phyloP scores from a whole-genome alignment of 257 asterid genomes.

The Nicotiana otophora region DNA sequence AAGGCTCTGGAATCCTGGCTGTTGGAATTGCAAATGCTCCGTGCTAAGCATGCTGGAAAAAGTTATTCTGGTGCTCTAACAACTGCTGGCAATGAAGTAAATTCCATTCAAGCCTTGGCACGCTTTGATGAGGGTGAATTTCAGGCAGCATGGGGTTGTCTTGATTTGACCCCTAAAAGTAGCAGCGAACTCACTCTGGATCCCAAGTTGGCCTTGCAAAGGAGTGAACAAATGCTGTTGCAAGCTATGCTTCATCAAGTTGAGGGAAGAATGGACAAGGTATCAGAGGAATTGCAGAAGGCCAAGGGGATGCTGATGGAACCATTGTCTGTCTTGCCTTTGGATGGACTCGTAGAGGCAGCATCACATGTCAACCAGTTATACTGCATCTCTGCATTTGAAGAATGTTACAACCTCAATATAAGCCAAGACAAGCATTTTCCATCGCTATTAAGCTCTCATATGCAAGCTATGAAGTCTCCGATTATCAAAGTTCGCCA shows the following conservation, averaged over 20 bases:
- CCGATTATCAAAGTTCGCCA: slow-evolving; percentile 59
- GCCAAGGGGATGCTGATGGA: slow-evolving; percentile 84
- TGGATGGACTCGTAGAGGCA: slow-evolving; percentile 85
- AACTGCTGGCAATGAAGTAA: slow-evolving; percentile 90
- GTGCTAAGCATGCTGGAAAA: slow-evolving; percentile 87
- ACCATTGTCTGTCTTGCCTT: slow-evolving; percentile 68
- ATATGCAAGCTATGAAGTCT: slow-evolving; percentile 61
- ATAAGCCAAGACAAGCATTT: slow-evolving; percentile 41
- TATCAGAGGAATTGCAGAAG: slow-evolving; percentile 68
- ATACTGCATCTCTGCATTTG: slow-evolving; percentile 77
- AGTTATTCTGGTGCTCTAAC: slow-evolving; percentile 90
- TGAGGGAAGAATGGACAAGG: slow-evolving; percentile 78
- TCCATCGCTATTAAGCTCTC: slow-evolving; percentile 52
- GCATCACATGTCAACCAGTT: slow-evolving; percentile 77
- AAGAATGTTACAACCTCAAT: slow-evolving; percentile 46
- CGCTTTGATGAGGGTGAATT: slow-evolving; percentile 85
- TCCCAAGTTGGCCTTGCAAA: slow-evolving; percentile 89
- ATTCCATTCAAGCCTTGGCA: slow-evolving; percentile 86
- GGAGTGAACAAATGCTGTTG: slow-evolving; percentile 98
- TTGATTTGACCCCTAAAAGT: slow-evolving; percentile 95
- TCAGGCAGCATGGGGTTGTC: slow-evolving; percentile 92
- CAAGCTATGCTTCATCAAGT: slow-evolving; percentile 87
- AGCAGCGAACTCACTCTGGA: slow-evolving; percentile 84
- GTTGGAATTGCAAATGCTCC: slow-evolving; percentile 81
- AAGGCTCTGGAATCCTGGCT: slow-evolving; percentile 94